Conservation (phyloP, 2,329 filamentous ascomycete species). For the Dactylellina sp. region DNA sequence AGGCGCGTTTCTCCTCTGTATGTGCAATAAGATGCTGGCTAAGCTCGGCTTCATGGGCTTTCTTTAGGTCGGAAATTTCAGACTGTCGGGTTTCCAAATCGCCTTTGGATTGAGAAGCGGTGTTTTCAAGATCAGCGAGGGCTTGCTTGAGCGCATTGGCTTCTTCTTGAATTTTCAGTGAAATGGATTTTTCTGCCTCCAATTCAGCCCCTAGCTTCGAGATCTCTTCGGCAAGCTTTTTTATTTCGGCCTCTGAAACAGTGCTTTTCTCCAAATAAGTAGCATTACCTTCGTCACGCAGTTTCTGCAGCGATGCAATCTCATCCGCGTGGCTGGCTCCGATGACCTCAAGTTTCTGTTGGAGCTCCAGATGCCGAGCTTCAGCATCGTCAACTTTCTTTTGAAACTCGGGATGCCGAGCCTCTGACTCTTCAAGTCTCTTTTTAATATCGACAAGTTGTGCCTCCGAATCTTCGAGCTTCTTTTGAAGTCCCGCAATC, state of each 20-base stretch:
- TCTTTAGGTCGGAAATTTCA: conserved; percentile 37
- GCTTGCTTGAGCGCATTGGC: conserved; percentile 33
- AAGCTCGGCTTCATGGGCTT: conserved; percentile 41
- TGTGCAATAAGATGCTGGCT: conserved; percentile 40
- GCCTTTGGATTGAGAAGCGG: conserved; percentile 45
- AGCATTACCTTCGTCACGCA: conserved; percentile 13
- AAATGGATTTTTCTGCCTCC: conserved; percentile 43
- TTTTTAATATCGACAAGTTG: conserved; percentile 3
- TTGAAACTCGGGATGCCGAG: conserved; percentile 4
- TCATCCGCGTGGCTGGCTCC: conserved; percentile 10
- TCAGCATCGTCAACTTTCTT: conserved; percentile 18
- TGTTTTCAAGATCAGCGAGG: conserved; percentile 39
- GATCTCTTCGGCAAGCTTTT: conserved; percentile 35
- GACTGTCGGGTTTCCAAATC: conserved; percentile 47
- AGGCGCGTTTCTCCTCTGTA: conserved; percentile 43
- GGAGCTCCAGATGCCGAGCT: conserved; percentile 3
- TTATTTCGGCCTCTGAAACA: conserved; percentile 28
- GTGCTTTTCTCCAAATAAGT: conserved; percentile 19
- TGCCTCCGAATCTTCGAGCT: conserved; percentile 29
- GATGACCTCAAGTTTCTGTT: conserved; percentile 21
- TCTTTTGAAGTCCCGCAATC: conserved; percentile 31
- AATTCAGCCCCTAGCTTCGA: conserved; percentile 30
- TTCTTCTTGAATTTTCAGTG: conserved; percentile 29
- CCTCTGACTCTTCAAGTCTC: conserved; percentile 26
- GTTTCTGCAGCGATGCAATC: conserved; percentile 21